These are phyloP conservation scores for Elsinoe perseae DNA, from an alignment of 2,329 filamentous ascomycete species.

Conservation along the genomic window DNA sequence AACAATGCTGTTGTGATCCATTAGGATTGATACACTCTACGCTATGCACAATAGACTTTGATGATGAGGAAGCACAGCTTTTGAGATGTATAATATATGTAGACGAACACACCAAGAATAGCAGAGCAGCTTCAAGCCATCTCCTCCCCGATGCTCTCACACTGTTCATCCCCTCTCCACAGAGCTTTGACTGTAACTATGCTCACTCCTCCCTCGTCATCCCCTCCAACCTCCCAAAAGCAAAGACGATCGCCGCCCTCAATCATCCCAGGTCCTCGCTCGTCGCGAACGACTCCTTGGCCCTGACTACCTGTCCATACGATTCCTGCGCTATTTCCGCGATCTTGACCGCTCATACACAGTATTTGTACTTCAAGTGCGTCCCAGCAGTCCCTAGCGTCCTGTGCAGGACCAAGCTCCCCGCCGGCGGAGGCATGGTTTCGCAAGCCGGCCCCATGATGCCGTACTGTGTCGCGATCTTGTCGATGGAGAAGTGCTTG, in stretches of 20 bases:
- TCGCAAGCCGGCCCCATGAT: not conserved
- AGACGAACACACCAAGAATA: too few relatives aligned
- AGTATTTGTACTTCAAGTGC: not conserved
- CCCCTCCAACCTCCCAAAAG: not conserved
- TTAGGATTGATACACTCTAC: too few relatives aligned
- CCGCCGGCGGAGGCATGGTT: not conserved
- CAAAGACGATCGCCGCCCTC: not conserved
- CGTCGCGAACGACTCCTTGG: not conserved
- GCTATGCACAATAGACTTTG: too few relatives aligned
- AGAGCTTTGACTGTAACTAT: not conserved
- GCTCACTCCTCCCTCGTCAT: not conserved
- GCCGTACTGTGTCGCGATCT: not conserved
- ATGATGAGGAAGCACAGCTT: too few relatives aligned
- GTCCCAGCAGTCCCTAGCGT: not conserved
- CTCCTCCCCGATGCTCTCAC: not conserved
- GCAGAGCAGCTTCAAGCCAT: not conserved
- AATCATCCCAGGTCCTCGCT: not conserved
- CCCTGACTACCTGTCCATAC: not conserved
- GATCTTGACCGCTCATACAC: not conserved
- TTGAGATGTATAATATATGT: too few relatives aligned
- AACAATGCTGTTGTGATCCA: too few relatives aligned
- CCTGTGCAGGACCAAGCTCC: not conserved
- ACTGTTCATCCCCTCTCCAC: not conserved
- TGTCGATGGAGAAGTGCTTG: not conserved
- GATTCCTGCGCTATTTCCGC: not conserved